Conservation (phyloP, 129 eudicot genomes). For the Lactuca saligna region DNA sequence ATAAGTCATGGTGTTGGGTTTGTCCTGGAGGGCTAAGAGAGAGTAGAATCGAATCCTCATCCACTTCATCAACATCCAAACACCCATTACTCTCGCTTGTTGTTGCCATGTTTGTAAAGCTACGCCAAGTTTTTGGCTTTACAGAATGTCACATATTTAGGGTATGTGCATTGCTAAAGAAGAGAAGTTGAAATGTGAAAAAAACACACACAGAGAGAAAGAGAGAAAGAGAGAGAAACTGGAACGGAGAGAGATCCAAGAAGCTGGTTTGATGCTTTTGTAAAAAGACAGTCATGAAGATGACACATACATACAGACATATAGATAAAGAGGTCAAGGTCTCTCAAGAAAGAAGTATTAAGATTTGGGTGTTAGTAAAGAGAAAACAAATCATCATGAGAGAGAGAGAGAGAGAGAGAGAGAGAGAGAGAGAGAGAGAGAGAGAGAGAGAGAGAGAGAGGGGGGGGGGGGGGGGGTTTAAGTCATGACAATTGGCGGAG, state of each 20-base stretch:
- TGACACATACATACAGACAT: background rate
- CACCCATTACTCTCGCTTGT: slow-evolving; percentile 45
- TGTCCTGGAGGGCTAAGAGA: slow-evolving; percentile 89
- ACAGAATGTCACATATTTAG: background rate
- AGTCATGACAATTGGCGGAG: background rate
- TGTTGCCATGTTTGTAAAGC: slow-evolving; percentile 46
- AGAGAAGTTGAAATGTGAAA: background rate
- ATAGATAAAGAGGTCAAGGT: background rate
- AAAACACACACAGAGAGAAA: no score
- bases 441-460: background rate
- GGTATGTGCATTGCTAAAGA: slow-evolving; percentile 11
- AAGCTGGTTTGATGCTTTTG: background rate
- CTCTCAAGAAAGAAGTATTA: slow-evolving; percentile 5
- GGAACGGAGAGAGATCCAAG: background rate
- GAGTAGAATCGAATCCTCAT: slow-evolving; percentile 61
- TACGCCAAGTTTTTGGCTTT: background rate
- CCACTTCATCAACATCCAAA: slow-evolving; percentile 46
- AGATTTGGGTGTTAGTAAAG: background rate
- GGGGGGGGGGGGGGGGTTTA: background rate
- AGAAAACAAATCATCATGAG: slow-evolving; percentile 23
- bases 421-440: background rate
- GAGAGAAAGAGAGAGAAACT: background rate
- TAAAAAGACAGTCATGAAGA: background rate
- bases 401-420: background rate
- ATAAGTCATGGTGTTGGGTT: slow-evolving; percentile 16